Evolutionary conservation across 1,284 basidiomycete genomes (phyloP).

Genomic region (Bjerkandera adusta): DNA sequence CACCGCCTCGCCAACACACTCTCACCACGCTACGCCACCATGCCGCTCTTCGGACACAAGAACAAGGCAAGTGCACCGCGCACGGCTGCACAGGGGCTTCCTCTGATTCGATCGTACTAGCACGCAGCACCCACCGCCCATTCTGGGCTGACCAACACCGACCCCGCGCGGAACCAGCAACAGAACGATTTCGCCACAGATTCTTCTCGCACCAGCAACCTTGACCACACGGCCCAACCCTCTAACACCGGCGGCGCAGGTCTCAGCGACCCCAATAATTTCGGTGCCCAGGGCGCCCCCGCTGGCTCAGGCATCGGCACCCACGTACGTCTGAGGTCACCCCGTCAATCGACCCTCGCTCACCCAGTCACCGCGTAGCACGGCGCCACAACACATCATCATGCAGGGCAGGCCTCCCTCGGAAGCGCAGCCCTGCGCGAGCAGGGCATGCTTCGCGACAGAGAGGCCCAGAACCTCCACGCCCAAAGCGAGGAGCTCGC

Average conservation of each 20-base stretch:
- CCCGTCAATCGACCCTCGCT: background rate
- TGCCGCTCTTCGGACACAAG: slow-evolving; percentile 20
- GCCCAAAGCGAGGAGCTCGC: slow-evolving; percentile 18
- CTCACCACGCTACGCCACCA: slow-evolving; percentile 5
- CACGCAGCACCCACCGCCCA: too few species aligned
- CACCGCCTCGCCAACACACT: background rate
- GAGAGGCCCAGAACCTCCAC: slow-evolving; percentile 15
- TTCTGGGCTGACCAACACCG: background rate
- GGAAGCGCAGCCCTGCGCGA: slow-evolving; percentile 17
- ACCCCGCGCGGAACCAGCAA: background rate
- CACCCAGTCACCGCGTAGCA: background rate
- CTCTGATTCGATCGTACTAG: too few species aligned
- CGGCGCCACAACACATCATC: background rate
- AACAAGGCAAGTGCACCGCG: slow-evolving; percentile 18
- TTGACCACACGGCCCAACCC: background rate
- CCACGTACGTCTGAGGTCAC: background rate
- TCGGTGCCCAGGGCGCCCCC: background rate
- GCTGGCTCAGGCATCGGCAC: background rate
- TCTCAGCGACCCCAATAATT: background rate
- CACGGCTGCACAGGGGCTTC: too few species aligned
- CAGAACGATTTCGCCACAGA: background rate
- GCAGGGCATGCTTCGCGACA: slow-evolving; percentile 13
- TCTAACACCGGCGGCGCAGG: background rate
- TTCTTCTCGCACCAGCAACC: background rate
- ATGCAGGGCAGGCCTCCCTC: slow-evolving; percentile 1